Conservation (phyloP, 345 rosid species). For the Ailanthus altissimus region DNA sequence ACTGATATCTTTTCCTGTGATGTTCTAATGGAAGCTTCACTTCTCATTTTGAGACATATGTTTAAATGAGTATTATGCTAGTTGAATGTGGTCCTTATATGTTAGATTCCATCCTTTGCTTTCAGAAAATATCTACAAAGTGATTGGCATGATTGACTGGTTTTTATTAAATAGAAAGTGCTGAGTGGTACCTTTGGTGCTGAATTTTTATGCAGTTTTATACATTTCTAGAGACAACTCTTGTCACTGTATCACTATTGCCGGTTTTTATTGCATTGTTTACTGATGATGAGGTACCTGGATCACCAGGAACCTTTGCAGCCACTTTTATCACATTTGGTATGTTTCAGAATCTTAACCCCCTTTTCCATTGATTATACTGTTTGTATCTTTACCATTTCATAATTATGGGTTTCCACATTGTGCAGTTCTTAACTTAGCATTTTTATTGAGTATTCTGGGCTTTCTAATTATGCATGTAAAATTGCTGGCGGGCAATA, state of each 20-base stretch:
- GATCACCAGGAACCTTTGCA: constrained; percentile 67
- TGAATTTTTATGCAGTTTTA: constrained; percentile 62
- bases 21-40: constrained; percentile 1
- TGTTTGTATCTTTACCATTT: background rate
- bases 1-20: background rate
- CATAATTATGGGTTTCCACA: background rate
- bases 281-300: constrained; percentile 60
- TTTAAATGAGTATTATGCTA: background rate
- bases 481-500: constrained; percentile 58
- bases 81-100: constrained; percentile 9
- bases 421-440: constrained; percentile 67
- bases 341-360: constrained; percentile 28
- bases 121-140: background rate
- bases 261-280: constrained; percentile 72
- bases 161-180: background rate
- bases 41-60: background rate
- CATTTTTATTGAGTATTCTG: constrained; percentile 73
- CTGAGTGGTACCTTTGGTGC: constrained; percentile 19
- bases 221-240: constrained; percentile 77
- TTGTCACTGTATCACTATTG: constrained; percentile 62
- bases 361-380: background rate
- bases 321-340: constrained; percentile 78
- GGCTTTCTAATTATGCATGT: constrained; percentile 84
- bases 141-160: background rate
- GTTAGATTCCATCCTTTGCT: background rate